Percentiles rank a stretch among this genome's conserved stretches.
These are phyloP conservation scores for Coniochaeta sp. DNA, from an alignment of 2,329 filamentous ascomycete species.

Conservation along the genomic window DNA sequence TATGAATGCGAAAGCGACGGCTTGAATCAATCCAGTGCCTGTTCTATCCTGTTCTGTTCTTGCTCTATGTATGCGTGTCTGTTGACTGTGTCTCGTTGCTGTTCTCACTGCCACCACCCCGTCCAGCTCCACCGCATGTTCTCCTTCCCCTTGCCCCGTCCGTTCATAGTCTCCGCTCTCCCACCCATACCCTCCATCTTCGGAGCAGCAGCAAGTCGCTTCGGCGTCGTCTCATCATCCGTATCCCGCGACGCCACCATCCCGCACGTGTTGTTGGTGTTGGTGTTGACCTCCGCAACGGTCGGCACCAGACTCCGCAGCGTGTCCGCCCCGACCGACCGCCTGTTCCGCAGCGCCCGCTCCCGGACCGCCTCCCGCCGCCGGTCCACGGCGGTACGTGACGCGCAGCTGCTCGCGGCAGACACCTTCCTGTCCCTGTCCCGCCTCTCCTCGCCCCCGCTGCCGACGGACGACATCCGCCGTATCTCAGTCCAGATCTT, in stretches of 20 bases:
- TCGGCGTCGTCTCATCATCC: background rate
- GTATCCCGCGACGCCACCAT: background rate
- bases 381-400: background rate
- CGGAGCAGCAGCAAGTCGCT: background rate
- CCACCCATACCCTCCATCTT: background rate
- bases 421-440: background rate
- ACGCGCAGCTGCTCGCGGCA: constrained; percentile 1
- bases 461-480: constrained; percentile 6
- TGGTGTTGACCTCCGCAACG: background rate
- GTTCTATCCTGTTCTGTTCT: no score
- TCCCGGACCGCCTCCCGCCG: constrained; percentile 5
- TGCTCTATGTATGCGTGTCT: no score
- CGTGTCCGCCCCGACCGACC: constrained; percentile 8
- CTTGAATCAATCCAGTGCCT: background rate
- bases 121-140: constrained; percentile 9
- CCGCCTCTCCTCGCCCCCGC: background rate
- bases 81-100: background rate
- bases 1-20: background rate
- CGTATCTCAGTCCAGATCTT: constrained; percentile 12
- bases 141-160: constrained; percentile 5
- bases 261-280: no score
- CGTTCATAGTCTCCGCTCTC: background rate
- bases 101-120: constrained; percentile 10
- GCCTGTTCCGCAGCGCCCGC: constrained; percentile 6
- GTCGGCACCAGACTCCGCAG: constrained; percentile 9